These are phyloP conservation scores for Penicillium sp. DNA, from an alignment of 2,329 filamentous ascomycete genomes.

Conservation along the genomic window DNA sequence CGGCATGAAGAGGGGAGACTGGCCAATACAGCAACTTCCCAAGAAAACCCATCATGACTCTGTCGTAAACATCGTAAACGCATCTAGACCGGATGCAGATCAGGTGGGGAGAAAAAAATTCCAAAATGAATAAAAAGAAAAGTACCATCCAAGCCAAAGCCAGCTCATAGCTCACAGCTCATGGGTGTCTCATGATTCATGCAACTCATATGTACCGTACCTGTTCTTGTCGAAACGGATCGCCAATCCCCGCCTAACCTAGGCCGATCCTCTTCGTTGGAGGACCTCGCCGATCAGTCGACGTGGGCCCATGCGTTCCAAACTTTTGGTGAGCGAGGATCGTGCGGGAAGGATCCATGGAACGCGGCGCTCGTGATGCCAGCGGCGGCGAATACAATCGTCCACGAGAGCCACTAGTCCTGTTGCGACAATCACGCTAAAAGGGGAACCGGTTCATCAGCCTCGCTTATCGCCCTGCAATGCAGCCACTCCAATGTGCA, in stretches of 20 bases:
- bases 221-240: neutral
- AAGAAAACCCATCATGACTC: slow-evolving; percentile 6
- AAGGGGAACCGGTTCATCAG: slow-evolving; percentile 7
- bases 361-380: slow-evolving; percentile 59
- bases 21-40: neutral
- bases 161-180: slow-evolving; percentile 3
- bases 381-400: slow-evolving; percentile 81
- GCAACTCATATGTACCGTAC: neutral
- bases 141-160: slow-evolving; percentile 1
- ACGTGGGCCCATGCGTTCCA: slow-evolving; percentile 63
- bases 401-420: slow-evolving; percentile 86
- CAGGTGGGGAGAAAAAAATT: neutral
- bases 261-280: slow-evolving; percentile 49
- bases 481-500: neutral
- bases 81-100: slow-evolving; percentile 3
- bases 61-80: neutral
- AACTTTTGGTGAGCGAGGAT: slow-evolving; percentile 54
- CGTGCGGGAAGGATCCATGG: slow-evolving; percentile 54
- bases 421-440: slow-evolving; percentile 82
- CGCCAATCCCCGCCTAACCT: neutral
- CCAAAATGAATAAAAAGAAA: neutral
- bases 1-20: neutral
- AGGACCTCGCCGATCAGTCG: slow-evolving; percentile 65
- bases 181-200: slow-evolving; percentile 4
- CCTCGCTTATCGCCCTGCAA: slow-evolving; percentile 3